These are phyloP conservation scores for Guyanaporus albipodus DNA, from an alignment of 768 basidiomycete genomes.

Conservation along the genomic window DNA sequence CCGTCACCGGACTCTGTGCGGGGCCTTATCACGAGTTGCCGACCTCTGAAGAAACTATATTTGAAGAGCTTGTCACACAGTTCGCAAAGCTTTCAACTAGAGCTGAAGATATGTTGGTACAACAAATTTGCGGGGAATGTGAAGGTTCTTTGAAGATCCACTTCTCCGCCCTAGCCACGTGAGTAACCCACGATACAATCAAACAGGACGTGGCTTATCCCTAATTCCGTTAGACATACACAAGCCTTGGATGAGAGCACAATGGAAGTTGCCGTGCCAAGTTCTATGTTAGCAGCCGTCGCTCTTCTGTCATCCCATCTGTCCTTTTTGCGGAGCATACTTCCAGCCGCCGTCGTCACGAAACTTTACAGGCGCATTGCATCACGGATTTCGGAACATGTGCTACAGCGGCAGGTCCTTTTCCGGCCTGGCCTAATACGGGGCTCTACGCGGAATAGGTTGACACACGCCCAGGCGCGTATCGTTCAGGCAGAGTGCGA, in stretches of 20 bases:
- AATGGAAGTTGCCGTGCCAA: conserved; percentile 49
- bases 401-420: conserved; percentile 77
- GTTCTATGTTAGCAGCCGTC: conserved; percentile 71
- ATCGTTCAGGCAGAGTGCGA: conserved; percentile 67
- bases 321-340: conserved; percentile 54
- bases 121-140: conserved; percentile 79
- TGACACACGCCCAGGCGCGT: conserved; percentile 47
- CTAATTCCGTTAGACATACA: conserved; percentile 7
- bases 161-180: conserved; percentile 50
- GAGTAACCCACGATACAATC: conserved; percentile 16
- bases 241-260: conserved; percentile 9
- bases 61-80: conserved; percentile 66
- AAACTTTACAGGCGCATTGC: conserved; percentile 73
- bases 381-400: conserved; percentile 65
- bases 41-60: conserved; percentile 62
- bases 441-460: conserved; percentile 15
- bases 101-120: conserved; percentile 86
- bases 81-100: conserved; percentile 60
- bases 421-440: conserved; percentile 69
- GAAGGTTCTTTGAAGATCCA: conserved; percentile 72
- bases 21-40: conserved; percentile 21
- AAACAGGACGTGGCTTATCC: not conserved
- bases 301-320: conserved; percentile 81
- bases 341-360: conserved; percentile 56
- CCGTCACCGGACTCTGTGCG: conserved; percentile 45